Evolutionary conservation across 805 yeast genomes (phyloP), one percentile per base, ranked within the genome.

Genomic region (Hanseniaspora pseudoguilliermondii): DNA sequence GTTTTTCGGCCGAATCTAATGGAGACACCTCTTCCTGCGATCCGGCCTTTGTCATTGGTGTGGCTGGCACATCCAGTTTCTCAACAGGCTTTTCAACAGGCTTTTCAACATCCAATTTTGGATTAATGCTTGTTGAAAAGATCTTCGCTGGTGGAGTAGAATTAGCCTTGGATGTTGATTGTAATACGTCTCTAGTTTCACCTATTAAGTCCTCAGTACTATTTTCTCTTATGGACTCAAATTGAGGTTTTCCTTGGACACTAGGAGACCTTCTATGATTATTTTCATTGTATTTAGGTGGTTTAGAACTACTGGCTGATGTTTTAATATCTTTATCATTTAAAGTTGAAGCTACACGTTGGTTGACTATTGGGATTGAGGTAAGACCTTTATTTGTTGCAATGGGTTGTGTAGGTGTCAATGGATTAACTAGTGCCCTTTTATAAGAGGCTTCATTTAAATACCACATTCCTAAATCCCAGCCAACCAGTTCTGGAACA

Each of bases 401-500:
- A 50, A 21, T 13, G 10, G 7, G 11, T 34, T 47, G 32, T 9
- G 10, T 32, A n/a, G 41, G 40, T 15, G 25, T 29, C 16, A 29
- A 2, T 7, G 47, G 36, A 4, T 32, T 55, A 4, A 64, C 59
- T 2, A 66, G 62, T 0, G 72, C 71, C 41, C 69, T 65, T 52
- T 64, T 61, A 57, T 73, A 73, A 25, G 71, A 66, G 21, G 59
- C 64, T 54, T 68, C 71, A 60, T 72, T 73, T 20, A 73, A 54
- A 29, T 73, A 73, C 61, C 73, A 74, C 47, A 66, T 35, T 1
- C 69, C 59, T 8, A 72, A 59, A 57, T 77, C 83, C 74, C 83
- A 79, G 58, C 79, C 76, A 4, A 76, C 66, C 61, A 81, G 61
- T 34, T 71, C 69, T 0, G 87, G 87, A 5, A 78, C 66, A 38